These are phyloP conservation scores for Chlamydomonas sp. DNA, from an alignment of 139 green algal species.

Conservation along the genomic window DNA sequence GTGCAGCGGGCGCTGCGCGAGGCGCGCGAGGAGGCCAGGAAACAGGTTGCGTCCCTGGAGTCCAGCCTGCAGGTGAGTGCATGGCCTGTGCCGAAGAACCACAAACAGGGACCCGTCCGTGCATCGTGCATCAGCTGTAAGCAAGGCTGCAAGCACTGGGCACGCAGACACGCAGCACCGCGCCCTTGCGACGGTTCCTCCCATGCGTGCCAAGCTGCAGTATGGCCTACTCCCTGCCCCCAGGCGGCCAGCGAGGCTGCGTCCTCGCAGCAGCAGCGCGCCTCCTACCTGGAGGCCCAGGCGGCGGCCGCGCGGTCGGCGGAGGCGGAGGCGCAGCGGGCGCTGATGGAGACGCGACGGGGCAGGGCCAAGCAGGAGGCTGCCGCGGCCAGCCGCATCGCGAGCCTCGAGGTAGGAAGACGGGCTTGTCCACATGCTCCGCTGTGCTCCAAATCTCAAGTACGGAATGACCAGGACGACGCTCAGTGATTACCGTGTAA, in stretches of 20 bases:
- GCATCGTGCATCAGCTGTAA: no score
- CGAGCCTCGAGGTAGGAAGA: slow-evolving; percentile 12
- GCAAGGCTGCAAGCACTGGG: background rate
- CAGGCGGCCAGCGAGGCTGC: background rate
- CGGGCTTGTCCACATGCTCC: background rate
- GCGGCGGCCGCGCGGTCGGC: background rate
- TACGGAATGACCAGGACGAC: no score
- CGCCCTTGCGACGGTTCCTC: no score
- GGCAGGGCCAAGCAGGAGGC: background rate
- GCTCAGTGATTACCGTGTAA: no score
- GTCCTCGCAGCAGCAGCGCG: background rate
- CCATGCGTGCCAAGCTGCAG: no score
- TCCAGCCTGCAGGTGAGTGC: background rate
- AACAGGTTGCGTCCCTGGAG: background rate
- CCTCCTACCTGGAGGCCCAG: slow-evolving; percentile 23
- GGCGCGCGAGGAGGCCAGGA: background rate
- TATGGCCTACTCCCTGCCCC: no score
- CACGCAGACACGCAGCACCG: background rate
- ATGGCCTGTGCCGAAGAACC: no score
- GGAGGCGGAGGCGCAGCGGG: slow-evolving; percentile 3
- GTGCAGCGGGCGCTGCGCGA: background rate
- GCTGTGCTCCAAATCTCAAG: no score
- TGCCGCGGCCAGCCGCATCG: background rate
- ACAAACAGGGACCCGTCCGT: no score
- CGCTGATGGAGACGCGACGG: background rate